Evolutionary conservation across 768 basidiomycete species (phyloP).

Genomic region (Leccinum uliginosum): DNA sequence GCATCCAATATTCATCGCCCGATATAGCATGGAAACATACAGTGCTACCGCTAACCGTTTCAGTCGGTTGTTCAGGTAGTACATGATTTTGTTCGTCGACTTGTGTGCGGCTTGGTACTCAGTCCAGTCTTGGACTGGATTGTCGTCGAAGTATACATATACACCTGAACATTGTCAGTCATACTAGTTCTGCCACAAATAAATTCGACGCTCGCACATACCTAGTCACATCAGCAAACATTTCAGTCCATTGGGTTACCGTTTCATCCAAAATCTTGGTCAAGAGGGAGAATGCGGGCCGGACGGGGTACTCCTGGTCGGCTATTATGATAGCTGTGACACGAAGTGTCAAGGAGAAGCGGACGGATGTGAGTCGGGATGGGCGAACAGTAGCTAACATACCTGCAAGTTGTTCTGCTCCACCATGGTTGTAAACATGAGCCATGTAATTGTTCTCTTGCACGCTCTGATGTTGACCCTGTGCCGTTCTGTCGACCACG

Average conservation of each 20-base stretch:
- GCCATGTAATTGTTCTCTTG: constrained; percentile 92
- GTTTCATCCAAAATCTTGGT: constrained; percentile 88
- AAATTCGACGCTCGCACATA: constrained; percentile 7
- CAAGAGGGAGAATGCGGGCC: constrained; percentile 93
- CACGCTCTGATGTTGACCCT: constrained; percentile 88
- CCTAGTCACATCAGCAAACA: constrained; percentile 45
- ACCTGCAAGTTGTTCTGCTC: constrained; percentile 85
- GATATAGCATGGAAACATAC: constrained; percentile 13
- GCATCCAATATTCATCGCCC: neutral
- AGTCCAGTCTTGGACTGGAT: constrained; percentile 31
- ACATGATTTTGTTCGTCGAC: constrained; percentile 24
- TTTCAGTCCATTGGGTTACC: constrained; percentile 41
- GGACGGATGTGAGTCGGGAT: neutral
- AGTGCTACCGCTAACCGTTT: constrained; percentile 14
- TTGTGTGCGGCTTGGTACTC: constrained; percentile 24
- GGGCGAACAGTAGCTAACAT: constrained; percentile 19
- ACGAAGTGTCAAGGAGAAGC: constrained; percentile 2
- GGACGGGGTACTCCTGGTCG: constrained; percentile 93
- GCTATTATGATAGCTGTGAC: constrained; percentile 81
- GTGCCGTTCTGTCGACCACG: constrained; percentile 80
- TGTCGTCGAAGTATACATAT: constrained; percentile 33
- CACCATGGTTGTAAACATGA: constrained; percentile 89
- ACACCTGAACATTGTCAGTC: constrained; percentile 27
- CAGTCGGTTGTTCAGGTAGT: constrained; percentile 23
- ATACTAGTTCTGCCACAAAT: neutral